These are phyloP conservation scores for Colletotrichum melonis DNA, from an alignment of 2,329 filamentous ascomycete species.

Conservation along the genomic window DNA sequence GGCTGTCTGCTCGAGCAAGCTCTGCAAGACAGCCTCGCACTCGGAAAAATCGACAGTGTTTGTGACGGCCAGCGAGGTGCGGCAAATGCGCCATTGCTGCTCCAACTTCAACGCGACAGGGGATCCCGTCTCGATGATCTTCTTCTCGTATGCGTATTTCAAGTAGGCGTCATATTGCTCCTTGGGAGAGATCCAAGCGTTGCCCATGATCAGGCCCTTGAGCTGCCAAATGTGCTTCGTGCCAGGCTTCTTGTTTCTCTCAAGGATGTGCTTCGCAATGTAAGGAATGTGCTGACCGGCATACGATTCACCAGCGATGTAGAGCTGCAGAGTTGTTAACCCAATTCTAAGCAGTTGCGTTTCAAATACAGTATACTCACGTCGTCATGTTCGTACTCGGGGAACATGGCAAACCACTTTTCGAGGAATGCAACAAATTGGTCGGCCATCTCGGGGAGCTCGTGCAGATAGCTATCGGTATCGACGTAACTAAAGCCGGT, in stretches of 20 bases:
- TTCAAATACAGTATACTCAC: conserved; percentile 63
- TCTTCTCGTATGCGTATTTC: conserved; percentile 81
- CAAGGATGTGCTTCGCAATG: conserved; percentile 89
- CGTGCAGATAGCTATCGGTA: conserved; percentile 85
- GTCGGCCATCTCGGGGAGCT: conserved; percentile 87
- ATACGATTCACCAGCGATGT: conserved; percentile 95
- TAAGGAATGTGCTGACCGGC: conserved; percentile 98
- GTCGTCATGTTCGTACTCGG: conserved; percentile 91
- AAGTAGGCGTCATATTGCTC: conserved; percentile 94
- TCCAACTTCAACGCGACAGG: conserved; percentile 74
- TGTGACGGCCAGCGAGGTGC: conserved; percentile 65
- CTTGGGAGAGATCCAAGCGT: conserved; percentile 93
- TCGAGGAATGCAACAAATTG: conserved; percentile 92
- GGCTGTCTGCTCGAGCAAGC: conserved; percentile 75
- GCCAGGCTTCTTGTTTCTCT: conserved; percentile 78
- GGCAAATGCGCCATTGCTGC: conserved; percentile 75
- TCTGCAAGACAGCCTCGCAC: conserved; percentile 83
- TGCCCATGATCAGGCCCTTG: conserved; percentile 90
- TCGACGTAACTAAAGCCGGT: conserved; percentile 97
- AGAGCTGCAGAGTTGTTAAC: conserved; percentile 69
- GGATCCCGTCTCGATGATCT: conserved; percentile 76
- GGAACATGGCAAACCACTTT: conserved; percentile 91
- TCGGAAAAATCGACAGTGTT: conserved; percentile 72
- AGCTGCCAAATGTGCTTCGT: conserved; percentile 76
- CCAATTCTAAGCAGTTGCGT: no score